Evolutionary conservation across 345 rosid species (phyloP), one percentile per base, ranked within the genome.

Genomic region (Populus simonii): DNA sequence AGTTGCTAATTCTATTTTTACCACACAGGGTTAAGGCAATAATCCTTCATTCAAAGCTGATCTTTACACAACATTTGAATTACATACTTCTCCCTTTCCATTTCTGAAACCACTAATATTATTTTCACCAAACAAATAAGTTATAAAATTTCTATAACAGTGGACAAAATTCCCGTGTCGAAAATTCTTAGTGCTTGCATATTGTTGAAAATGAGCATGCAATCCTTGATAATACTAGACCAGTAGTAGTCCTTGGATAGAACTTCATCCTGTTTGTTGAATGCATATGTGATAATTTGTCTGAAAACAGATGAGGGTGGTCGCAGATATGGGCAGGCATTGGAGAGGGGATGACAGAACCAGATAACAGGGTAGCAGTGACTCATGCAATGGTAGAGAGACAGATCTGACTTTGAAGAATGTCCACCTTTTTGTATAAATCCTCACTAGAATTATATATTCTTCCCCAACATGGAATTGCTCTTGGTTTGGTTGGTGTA

Each of bases 251-350:
- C 43, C 17, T 9, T 17, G 17, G 35, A 66, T 51, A n/a, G 6
- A 20, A 75, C 29, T 4, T 61, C 29, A n/a, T 63, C 63, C 31
- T 11, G 31, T 70, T 51, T 36, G 3, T 33, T 71, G 59, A 69
- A 59, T 66, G 3, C 51, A 29, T 43, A 17, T 20, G 45, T 39
- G 72, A 35, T 65, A 3, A n/a, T 72, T 66, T 80, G 76, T 61
- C 59, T 59, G 61, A 29, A 79, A 80, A 80, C 87, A 88, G 89
- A 83, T 73, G 85, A 80, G 80, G 81, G 81, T 53, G 89, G 88
- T 65, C 82, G 17, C 49, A 85, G 71, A 23, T 82, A 79, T 13
- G 87, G 87, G 57, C 86, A 81, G 17, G 72, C 84, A 38, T 73
- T 84, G 86, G 84, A 82, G 47, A 73, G 87, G 74, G 84, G 63